These are phyloP conservation scores for Aspergillus sp. DNA, from an alignment of 2,329 filamentous ascomycete species.

Conservation along the genomic window DNA sequence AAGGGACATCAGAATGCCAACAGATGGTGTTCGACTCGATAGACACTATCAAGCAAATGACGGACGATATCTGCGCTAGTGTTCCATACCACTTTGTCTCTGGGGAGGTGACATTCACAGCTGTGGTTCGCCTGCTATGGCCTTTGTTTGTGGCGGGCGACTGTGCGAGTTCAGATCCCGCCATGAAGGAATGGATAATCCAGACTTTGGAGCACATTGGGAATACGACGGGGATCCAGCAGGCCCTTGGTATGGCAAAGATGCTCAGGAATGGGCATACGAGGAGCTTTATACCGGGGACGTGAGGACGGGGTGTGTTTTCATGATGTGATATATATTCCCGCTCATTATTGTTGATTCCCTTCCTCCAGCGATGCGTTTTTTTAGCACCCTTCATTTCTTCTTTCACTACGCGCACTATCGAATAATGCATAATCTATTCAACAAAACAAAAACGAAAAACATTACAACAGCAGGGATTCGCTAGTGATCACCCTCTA, in stretches of 20 bases:
- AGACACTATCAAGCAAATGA: conserved; percentile 5
- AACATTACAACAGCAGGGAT: too few species aligned
- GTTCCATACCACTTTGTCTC: conserved; percentile 20
- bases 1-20: background rate
- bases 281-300: background rate
- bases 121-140: conserved; percentile 17
- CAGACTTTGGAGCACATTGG: conserved; percentile 5
- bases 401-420: too few species aligned
- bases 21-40: background rate
- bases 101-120: conserved; percentile 8
- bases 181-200: background rate
- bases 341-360: too few species aligned
- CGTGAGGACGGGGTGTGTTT: too few species aligned
- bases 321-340: too few species aligned
- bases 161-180: background rate
- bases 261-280: background rate
- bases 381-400: too few species aligned
- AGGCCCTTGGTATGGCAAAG: background rate
- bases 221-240: background rate
- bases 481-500: too few species aligned
- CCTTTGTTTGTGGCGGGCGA: conserved; percentile 22
- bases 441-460: too few species aligned
- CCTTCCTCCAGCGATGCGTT: too few species aligned
- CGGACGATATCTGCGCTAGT: conserved; percentile 22
- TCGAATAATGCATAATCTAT: too few species aligned